Evolutionary conservation across 768 basidiomycete genomes (phyloP).

Genomic region (Pholiota molesta): DNA sequence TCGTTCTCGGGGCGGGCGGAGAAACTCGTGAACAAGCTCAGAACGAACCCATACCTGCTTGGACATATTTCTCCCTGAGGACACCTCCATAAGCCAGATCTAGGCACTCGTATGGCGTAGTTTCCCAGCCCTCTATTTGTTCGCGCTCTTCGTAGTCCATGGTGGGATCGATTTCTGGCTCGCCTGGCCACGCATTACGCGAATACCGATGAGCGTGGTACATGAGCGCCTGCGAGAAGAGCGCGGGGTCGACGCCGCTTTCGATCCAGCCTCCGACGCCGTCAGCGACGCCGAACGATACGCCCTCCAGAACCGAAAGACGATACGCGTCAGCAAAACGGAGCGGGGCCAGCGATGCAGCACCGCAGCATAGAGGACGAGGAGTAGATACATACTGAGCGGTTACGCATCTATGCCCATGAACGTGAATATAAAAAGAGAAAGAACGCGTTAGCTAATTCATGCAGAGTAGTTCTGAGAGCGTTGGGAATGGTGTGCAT

Average conservation of each 20-base stretch:
- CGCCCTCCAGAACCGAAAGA: constrained; percentile 52
- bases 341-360: constrained; percentile 28
- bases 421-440: not conserved
- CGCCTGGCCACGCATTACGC: constrained; percentile 76
- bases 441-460: constrained; percentile 15
- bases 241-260: constrained; percentile 80
- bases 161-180: constrained; percentile 81
- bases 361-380: not conserved
- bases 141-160: constrained; percentile 71
- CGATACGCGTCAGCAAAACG: constrained; percentile 15
- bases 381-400: constrained; percentile 61
- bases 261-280: constrained; percentile 94
- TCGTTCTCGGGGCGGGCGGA: not conserved
- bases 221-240: constrained; percentile 93
- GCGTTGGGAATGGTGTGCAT: not conserved
- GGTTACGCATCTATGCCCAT: constrained; percentile 65
- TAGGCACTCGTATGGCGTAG: constrained; percentile 72
- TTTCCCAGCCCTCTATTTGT: constrained; percentile 75
- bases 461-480: not conserved
- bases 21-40: not conserved
- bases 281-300: constrained; percentile 86
- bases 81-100: constrained; percentile 75
- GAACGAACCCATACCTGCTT: constrained; percentile 54
- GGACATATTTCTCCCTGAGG: constrained; percentile 63
- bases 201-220: constrained; percentile 80